Percentiles rank a stretch among this genome's conserved stretches.
Evolutionary conservation across 192 early-diverging fungal species (phyloP).

Genomic region (Linnemannia hyalina): DNA sequence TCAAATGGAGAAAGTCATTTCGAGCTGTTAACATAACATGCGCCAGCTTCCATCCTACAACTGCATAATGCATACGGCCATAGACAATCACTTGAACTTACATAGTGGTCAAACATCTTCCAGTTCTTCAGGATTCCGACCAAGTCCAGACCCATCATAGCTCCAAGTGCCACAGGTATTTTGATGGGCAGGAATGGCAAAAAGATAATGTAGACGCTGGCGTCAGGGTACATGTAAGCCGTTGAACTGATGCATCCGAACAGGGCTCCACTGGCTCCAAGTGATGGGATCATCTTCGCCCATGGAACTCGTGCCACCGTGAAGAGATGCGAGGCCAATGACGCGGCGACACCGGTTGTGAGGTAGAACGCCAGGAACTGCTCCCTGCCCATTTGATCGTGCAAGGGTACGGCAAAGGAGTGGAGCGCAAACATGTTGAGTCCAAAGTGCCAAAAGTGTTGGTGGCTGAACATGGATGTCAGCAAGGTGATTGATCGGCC

Average conservation of each 20-base stretch:
- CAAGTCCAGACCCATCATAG: constrained; percentile 78
- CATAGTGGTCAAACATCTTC: constrained; percentile 83
- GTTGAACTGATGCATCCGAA: constrained; percentile 77
- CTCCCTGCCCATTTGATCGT: constrained; percentile 68
- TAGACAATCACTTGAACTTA: constrained; percentile 50
- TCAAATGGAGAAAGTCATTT: background rate
- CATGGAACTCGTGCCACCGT: constrained; percentile 58
- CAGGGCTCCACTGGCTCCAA: constrained; percentile 90
- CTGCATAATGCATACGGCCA: background rate
- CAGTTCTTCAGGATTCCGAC: constrained; percentile 79
- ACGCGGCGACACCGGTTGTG: constrained; percentile 74
- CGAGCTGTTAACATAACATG: background rate
- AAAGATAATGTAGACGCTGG: constrained; percentile 72
- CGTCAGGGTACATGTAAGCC: constrained; percentile 69
- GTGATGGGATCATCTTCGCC: constrained; percentile 66
- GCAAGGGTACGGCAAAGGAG: constrained; percentile 71
- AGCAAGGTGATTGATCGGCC: constrained; percentile 80
- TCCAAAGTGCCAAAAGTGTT: constrained; percentile 76
- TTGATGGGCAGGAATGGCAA: constrained; percentile 67
- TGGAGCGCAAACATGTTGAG: constrained; percentile 88
- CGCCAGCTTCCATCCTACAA: background rate
- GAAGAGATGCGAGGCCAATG: constrained; percentile 74
- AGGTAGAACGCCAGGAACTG: constrained; percentile 88
- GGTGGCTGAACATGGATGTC: constrained; percentile 85
- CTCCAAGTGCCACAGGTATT: constrained; percentile 74